Percentiles rank a stretch among this genome's conserved stretches.
Evolutionary conservation across 352 stramenopile species (phyloP).

Genomic region (Aphanomyces stellatus): DNA sequence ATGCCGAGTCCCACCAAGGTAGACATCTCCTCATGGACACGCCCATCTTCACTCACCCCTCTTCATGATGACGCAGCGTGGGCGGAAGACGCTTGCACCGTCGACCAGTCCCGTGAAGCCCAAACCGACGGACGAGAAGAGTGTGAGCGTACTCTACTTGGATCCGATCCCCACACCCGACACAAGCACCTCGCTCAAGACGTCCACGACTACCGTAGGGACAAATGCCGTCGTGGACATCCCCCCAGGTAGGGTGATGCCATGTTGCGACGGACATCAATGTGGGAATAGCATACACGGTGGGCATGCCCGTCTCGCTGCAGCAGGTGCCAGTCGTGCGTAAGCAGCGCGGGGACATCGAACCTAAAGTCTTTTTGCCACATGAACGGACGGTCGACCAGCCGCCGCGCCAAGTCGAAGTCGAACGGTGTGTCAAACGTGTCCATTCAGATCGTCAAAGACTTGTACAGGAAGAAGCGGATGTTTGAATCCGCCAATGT

Average conservation of each 20-base stretch:
- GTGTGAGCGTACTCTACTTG: neutral
- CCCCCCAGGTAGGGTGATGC: neutral
- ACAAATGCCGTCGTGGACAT: constrained; percentile 31
- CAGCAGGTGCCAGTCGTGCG: constrained; percentile 4
- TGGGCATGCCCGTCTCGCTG: neutral
- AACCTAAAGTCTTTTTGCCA: constrained; percentile 66
- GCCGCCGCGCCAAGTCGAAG: constrained; percentile 54
- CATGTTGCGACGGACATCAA: neutral
- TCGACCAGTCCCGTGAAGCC: constrained; percentile 65
- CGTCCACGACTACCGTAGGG: constrained; percentile 33
- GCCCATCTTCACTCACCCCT: no score
- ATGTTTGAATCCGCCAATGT: constrained; percentile 43
- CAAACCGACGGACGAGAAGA: constrained; percentile 31
- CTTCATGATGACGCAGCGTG: no score
- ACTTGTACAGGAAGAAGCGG: constrained; percentile 43
- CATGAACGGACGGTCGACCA: constrained; percentile 44
- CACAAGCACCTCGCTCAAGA: constrained; percentile 26
- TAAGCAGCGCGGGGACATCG: constrained; percentile 42
- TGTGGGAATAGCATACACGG: constrained; percentile 12
- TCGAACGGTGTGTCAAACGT: constrained; percentile 40
- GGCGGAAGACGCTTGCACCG: constrained; percentile 29
- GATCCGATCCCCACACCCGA: constrained; percentile 26
- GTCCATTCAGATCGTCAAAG: no score
- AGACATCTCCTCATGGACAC: no score
- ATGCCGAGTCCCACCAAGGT: constrained; percentile 19